Conservation (phyloP, 208 protist species). For the Leishmania major region DNA sequence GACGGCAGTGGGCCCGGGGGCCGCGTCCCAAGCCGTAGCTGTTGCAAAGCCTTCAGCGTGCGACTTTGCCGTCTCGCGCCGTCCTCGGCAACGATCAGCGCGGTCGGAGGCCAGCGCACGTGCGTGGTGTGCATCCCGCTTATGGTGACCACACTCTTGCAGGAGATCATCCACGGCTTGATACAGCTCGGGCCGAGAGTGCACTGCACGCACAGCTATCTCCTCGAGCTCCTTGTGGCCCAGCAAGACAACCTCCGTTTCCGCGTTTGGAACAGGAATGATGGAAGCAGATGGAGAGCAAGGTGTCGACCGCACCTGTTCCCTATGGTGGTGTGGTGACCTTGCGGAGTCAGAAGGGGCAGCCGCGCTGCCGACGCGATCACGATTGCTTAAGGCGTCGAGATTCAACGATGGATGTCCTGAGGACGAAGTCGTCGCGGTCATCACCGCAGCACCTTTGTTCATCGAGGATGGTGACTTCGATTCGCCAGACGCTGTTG, state of each 20-base stretch:
- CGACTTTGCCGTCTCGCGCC: neutral
- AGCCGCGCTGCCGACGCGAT: neutral
- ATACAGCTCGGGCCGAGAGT: constrained; percentile 46
- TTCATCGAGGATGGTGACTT: neutral
- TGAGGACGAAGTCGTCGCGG: neutral
- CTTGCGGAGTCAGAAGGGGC: neutral
- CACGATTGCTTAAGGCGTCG: neutral
- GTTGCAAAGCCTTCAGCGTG: neutral
- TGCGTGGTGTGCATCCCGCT: neutral
- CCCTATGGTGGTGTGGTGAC: neutral
- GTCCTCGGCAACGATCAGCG: neutral
- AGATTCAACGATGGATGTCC: neutral
- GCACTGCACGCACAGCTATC: constrained; percentile 17
- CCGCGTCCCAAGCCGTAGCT: neutral
- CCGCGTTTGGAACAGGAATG: neutral
- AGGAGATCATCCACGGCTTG: constrained; percentile 33
- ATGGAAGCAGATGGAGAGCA: neutral
- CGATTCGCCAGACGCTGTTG: neutral
- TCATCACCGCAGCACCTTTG: neutral
- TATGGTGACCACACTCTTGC: constrained; percentile 8
- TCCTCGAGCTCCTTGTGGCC: constrained; percentile 40
- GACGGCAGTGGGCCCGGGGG: neutral
- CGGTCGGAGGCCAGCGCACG: neutral
- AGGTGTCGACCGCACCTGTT: neutral
- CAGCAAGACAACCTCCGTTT: constrained; percentile 31